A percentile compares a stretch with the other conserved stretches of the same genome.
Conservation (phyloP, 257 asterid species). For the Echium plantagineum region DNA sequence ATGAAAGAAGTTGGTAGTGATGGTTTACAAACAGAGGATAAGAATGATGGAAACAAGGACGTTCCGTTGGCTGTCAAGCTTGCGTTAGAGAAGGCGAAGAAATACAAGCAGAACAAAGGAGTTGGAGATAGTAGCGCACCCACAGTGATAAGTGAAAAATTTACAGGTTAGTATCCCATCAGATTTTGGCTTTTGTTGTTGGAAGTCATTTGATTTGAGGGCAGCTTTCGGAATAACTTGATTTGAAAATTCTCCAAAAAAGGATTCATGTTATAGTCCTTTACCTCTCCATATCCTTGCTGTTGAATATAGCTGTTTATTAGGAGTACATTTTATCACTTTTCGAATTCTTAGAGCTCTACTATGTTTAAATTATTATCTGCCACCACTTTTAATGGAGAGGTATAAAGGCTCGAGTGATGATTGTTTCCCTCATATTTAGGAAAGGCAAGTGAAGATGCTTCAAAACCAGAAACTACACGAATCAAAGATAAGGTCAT, state of each 20-base stretch:
- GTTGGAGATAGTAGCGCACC: conserved; percentile 11
- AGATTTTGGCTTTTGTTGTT: background rate
- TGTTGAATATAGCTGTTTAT: too few species aligned
- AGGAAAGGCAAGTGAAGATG: conserved; percentile 34
- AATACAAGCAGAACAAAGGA: conserved; percentile 37
- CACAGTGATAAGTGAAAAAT: conserved; percentile 9
- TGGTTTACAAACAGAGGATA: conserved; percentile 2
- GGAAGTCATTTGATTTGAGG: background rate
- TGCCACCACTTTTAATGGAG: too few species aligned
- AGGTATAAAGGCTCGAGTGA: background rate
- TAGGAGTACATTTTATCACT: too few species aligned
- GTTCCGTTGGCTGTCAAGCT: conserved; percentile 30
- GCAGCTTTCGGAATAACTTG: background rate
- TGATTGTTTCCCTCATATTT: conserved; percentile 10
- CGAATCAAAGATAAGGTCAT: conserved; percentile 14
- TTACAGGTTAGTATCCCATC: conserved; percentile 32
- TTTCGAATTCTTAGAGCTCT: too few species aligned
- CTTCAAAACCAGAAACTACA: conserved; percentile 14
- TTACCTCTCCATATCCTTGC: too few species aligned
- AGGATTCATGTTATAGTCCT: background rate
- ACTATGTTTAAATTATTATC: too few species aligned
- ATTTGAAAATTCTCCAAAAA: background rate
- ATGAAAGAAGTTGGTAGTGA: background rate
- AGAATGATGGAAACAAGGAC: conserved; percentile 21
- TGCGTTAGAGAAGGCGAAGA: conserved; percentile 49